These are phyloP conservation scores for Dicorynia guianensis DNA, from an alignment of 306 rosid genomes.

Conservation along the genomic window DNA sequence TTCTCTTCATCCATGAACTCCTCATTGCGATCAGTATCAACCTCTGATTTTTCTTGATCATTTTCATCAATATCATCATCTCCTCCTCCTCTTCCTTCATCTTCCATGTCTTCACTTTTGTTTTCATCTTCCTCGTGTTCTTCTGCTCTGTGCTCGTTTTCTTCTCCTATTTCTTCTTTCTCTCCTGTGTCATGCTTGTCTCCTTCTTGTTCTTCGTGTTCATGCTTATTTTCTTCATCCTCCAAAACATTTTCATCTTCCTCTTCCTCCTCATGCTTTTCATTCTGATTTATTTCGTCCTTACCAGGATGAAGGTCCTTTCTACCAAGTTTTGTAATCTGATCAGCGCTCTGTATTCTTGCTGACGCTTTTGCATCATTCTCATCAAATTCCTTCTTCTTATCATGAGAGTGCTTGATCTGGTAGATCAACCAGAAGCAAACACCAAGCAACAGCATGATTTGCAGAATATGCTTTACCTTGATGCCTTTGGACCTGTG, in stretches of 20 bases:
- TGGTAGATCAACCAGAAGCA: constrained; percentile 95
- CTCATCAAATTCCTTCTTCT: constrained; percentile 71
- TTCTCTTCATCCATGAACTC: constrained; percentile 70
- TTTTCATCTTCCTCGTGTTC: constrained; percentile 67
- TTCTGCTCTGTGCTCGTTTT: constrained; percentile 51
- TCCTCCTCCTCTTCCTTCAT: constrained; percentile 66
- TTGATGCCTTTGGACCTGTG: constrained; percentile 77
- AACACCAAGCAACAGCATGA: constrained; percentile 76
- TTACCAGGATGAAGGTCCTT: constrained; percentile 64
- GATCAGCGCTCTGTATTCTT: constrained; percentile 44
- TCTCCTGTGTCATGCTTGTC: constrained; percentile 50
- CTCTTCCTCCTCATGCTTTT: constrained; percentile 74
- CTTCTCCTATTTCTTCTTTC: constrained; percentile 56
- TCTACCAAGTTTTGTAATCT: constrained; percentile 71
- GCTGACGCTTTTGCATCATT: constrained; percentile 46
- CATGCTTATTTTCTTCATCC: constrained; percentile 62
- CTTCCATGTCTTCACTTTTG: constrained; percentile 62
- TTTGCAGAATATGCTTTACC: constrained; percentile 82
- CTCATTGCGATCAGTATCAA: constrained; percentile 58
- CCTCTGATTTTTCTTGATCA: constrained; percentile 67
- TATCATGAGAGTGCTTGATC: constrained; percentile 92
- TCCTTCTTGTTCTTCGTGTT: constrained; percentile 49
- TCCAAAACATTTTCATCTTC: constrained; percentile 65
- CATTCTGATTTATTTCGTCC: constrained; percentile 48
- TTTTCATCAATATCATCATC: constrained; percentile 83